phyloP scores from a whole-genome alignment of 2,329 filamentous ascomycete genomes.

The Metarhizium humberi region DNA sequence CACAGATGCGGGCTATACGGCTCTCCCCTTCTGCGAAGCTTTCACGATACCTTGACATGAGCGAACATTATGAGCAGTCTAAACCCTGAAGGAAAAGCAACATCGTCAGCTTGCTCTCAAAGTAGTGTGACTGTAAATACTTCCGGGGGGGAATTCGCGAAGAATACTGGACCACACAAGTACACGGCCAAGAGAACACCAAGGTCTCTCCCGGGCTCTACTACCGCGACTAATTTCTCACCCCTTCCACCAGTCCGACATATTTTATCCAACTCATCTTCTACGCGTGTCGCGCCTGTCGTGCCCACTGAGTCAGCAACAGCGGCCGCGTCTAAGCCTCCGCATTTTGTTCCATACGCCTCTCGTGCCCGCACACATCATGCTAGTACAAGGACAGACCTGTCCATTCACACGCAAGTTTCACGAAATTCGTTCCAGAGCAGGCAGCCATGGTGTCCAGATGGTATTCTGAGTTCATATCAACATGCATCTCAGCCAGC shows the following conservation, averaged over 20 bases:
- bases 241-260: background rate
- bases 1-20: background rate
- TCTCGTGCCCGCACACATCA: background rate
- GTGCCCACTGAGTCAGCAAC: background rate
- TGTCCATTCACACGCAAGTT: background rate
- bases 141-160: background rate
- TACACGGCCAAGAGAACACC: conserved; percentile 7
- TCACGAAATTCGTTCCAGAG: background rate
- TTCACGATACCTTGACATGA: conserved; percentile 1
- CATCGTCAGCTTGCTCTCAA: background rate
- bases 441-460: background rate
- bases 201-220: background rate
- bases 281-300: no score
- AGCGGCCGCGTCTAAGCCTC: background rate
- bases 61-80: conserved; percentile 5
- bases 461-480: background rate
- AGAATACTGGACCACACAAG: background rate
- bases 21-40: background rate
- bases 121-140: background rate
- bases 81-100: background rate
- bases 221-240: background rate
- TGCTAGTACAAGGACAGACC: background rate
- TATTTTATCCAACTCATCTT: background rate
- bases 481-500: background rate
- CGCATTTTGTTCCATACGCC: background rate